Evolutionary conservation across 441 rosid species (phyloP), one percentile per base, ranked within the genome.

Genomic region (Cnidoscolus chayamansa): DNA sequence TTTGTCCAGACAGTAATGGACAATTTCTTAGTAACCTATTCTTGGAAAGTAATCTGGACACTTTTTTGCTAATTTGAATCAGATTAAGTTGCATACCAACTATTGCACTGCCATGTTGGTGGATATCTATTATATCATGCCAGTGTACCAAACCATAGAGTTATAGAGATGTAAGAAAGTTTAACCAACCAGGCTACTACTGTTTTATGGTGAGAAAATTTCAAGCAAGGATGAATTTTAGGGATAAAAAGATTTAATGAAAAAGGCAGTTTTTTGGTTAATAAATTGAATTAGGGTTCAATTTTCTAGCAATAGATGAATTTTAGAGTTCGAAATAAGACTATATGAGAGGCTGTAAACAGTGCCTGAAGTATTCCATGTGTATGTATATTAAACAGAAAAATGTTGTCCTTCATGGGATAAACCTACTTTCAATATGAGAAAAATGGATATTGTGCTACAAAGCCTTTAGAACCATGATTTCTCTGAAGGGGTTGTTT

Each of bases 401-500:
- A 40, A 40, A 40, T 4, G 45, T 40, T 40, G 45, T 40, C 45
- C 45, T 3, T 40, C 45, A 40, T 40, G 45, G 45, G 45, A 40
- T 40, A 40, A 40, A 40, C 45, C 45, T 7, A 4, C 6, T 40
- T 40, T 40, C 7, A 3, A 40, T 40, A 40, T 40, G 45, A 4
- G 45, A 40, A 40, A 35, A 40, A 40, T 40, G 45, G 45, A 66
- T 65, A 65, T 45, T 66, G n/a, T 66, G 30, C 40, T 35, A 25
- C 25, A 35, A 35, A 35, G 40, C 4, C 40, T 4, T 35, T 35
- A 2, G 5, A 35, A 35, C 40, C 40, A 35, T 2, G 40, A 35
- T 35, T 35, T 35, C 40, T 35, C 40, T 35, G 40, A 2, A 35
- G 4, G 40, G 40, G 40, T 35, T 2, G 40, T 35, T 35, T 2